Evolutionary conservation across 2,329 filamentous ascomycete species (phyloP), one percentile per base, ranked within the genome.

Genomic region (Sarocladiaceae sp.): DNA sequence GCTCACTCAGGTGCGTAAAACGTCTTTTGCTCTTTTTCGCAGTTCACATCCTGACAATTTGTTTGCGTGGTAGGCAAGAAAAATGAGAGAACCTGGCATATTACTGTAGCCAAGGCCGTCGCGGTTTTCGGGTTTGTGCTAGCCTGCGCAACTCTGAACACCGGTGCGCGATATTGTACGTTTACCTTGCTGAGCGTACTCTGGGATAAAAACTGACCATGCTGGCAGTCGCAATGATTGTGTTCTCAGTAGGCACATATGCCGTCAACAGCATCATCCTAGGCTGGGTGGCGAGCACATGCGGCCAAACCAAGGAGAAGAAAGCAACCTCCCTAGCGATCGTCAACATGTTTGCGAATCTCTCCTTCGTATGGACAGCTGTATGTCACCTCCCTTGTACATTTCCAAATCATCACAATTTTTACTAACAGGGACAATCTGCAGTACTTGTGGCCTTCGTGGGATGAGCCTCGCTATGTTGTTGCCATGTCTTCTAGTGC

Each of bases 261-360:
- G 56, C 56, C 2, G 69, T 70, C 36, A 72, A 71, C 55, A 63
- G 61, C 10, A 60, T 71, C 50, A 67, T 69, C 25, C 58, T 71
- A 3, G 67, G 68, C 8, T 73, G 69, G 70, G 66, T 68, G 0
- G 60, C 59, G 0, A 59, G 60, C 1, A 69, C 66, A 1, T 66
- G 68, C 26, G 68, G 67, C 3, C 70, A 71, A 50, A 72, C 67
- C 0, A 66, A 63, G 22, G 69, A 73, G 57, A 72, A 71, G 59
- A 71, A 71, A 52, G 68, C 70, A 1, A 63, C 64, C 10, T 60
- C 64, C 5, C 54, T 71, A 5, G 63, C 64, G 13, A 66, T 72
- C 37, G 68, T 71, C 11, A 72, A 69, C 26, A 68, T 67, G 0
- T 57, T 70, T 12, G 66, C 65, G n/a, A 72, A 69, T 50, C 64